Base-by-base conservation (phyloP, 129 eudicot species). In the Calendula officinalis region DNA sequence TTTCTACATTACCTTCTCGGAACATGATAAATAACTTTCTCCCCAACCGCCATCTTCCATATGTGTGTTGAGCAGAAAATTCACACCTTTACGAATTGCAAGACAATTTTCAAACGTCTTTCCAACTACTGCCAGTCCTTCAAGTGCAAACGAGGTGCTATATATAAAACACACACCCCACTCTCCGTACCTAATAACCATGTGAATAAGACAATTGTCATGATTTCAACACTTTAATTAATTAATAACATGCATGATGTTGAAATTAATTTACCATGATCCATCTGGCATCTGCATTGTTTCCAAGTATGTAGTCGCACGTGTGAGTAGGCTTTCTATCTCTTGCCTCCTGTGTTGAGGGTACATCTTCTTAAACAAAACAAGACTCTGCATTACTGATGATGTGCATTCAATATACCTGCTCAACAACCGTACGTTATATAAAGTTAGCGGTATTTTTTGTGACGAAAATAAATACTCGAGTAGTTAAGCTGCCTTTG, bases 131-230 rank as follows among this genome's bases (percentile, higher is more conserved):
- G 68, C 59, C 11, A 88, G 56, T n/a, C 84, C 96, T 64, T 73
- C 81, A 11, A 88, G 59, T 17, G 86, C 96, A 72, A 66, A 88
- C 81, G 77, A 82, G 11, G 84, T 68, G 4, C 80, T 85, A 33
- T 84, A 84, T 15, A 82, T 84, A 48, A 84, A 88, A 72, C 96
- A 84, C 22, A 82, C 75, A n/a, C 89, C 96, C 89, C 92, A 84
- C 27, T 73, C 77, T n/a, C 92, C 96, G 43, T 84, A 81, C 96
- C 96, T 88, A 55, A 40, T n/a, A n/a, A n/a, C n/a, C n/a, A n/a
- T n/a, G n/a, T n/a, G n/a, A n/a, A n/a, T 6, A 5, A 6, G 7
- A 39, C 6, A 5, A 39, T 39, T 39, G 43, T 5, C 5, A 39
- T 39, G n/a, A n/a, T n/a, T n/a, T n/a, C n/a, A 22, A 22, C 30